Evolutionary conservation across 2,329 filamentous ascomycete species (phyloP).

Genomic region (Albifimbria verrucaria): DNA sequence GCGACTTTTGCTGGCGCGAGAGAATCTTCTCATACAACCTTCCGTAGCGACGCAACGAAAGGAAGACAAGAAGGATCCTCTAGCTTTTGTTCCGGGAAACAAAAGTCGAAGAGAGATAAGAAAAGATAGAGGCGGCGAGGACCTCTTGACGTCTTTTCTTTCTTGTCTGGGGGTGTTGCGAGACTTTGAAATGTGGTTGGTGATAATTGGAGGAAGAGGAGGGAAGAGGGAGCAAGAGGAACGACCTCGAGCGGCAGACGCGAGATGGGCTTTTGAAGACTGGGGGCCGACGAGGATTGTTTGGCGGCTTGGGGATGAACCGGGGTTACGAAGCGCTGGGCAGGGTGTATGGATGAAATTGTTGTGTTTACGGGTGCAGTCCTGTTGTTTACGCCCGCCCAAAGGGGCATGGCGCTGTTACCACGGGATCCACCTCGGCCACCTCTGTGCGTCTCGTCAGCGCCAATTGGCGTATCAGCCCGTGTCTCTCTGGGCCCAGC

Average conservation of each 20-base stretch:
- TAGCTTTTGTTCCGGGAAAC: slow-evolving; percentile 60
- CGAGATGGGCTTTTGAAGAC: slow-evolving; percentile 37
- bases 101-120: slow-evolving; percentile 43
- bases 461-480: slow-evolving; percentile 6
- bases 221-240: slow-evolving; percentile 21
- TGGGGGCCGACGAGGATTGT: slow-evolving; percentile 22
- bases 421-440: background rate
- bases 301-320: background rate
- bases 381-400: slow-evolving; percentile 21
- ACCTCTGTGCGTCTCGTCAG: slow-evolving; percentile 10
- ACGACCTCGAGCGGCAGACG: slow-evolving; percentile 23
- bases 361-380: slow-evolving; percentile 13
- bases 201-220: slow-evolving; percentile 35
- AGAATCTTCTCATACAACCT: slow-evolving; percentile 63
- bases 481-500: slow-evolving; percentile 10
- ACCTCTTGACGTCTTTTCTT: slow-evolving; percentile 33
- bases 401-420: slow-evolving; percentile 17
- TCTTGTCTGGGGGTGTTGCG: slow-evolving; percentile 24
- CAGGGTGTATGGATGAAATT: slow-evolving; percentile 20
- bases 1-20: slow-evolving; percentile 70
- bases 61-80: slow-evolving; percentile 67
- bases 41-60: slow-evolving; percentile 59
- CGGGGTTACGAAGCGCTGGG: slow-evolving; percentile 9
- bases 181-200: slow-evolving; percentile 12
- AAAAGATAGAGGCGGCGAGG: slow-evolving; percentile 28